phyloP scores from a whole-genome alignment of 176 grass and related monocot genomes.

The Lolium multiflorum region DNA sequence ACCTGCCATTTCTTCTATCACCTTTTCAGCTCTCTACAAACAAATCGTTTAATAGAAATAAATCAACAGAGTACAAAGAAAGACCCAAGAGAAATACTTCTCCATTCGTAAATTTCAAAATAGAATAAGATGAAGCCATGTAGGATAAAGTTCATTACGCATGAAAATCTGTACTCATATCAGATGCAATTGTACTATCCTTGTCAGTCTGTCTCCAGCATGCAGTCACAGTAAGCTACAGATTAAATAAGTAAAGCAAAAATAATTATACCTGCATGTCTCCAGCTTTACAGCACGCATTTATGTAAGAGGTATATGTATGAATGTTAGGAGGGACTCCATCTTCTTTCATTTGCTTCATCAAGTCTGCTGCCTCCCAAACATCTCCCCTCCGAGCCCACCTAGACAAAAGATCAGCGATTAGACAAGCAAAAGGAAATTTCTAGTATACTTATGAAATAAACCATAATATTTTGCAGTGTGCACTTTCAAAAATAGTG shows the following conservation, averaged over 20 bases:
- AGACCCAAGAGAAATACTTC: constrained; percentile 35
- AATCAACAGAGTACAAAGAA: constrained; percentile 11
- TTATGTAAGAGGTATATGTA: too few species aligned
- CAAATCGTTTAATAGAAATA: constrained; percentile 29
- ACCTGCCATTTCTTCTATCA: constrained; percentile 81
- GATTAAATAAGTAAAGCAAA: constrained; percentile 33
- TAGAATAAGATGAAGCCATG: constrained; percentile 27
- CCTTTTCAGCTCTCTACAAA: constrained; percentile 76
- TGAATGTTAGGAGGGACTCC: constrained; percentile 49
- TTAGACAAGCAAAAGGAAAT: too few species aligned
- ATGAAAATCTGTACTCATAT: background rate
- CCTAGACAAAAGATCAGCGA: too few species aligned
- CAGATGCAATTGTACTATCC: background rate
- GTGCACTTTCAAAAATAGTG: too few species aligned
- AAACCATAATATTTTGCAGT: too few species aligned
- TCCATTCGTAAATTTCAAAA: too few species aligned
- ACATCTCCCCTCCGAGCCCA: too few species aligned
- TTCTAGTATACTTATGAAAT: too few species aligned
- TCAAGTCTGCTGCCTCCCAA: too few species aligned
- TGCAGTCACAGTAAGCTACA: constrained; percentile 16
- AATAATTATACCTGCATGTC: too few species aligned
- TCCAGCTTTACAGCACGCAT: too few species aligned
- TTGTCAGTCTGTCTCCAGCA: constrained; percentile 13
- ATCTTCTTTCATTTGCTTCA: constrained; percentile 54
- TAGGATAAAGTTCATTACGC: constrained; percentile 17